Percentiles rank a stretch among this genome's conserved stretches.
Conservation (phyloP, 257 asterid genomes). For the Solanum megistacrolobum region DNA sequence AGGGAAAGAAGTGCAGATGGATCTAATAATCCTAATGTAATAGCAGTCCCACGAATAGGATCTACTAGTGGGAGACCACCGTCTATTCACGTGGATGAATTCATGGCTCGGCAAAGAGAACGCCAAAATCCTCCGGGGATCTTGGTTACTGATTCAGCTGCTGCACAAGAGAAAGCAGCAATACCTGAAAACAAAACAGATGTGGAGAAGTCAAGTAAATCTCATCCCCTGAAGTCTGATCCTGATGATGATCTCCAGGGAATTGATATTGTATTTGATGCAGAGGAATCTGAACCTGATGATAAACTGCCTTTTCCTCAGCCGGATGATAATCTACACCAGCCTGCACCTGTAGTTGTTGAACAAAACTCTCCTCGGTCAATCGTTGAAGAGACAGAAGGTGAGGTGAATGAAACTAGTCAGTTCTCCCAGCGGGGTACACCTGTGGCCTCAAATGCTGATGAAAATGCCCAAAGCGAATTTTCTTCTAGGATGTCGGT, state of each 20-base stretch:
- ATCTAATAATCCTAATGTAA: conserved; percentile 57
- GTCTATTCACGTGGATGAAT: conserved; percentile 88
- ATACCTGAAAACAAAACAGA: conserved; percentile 39
- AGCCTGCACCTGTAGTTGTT: conserved; percentile 39
- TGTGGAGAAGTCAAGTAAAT: conserved; percentile 47
- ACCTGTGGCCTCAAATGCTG: conserved; percentile 43
- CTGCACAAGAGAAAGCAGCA: conserved; percentile 36
- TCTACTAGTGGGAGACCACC: conserved; percentile 90
- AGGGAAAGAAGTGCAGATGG: conserved; percentile 88
- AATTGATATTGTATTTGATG: conserved; percentile 90
- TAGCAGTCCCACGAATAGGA: conserved; percentile 65
- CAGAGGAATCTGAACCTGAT: conserved; percentile 83
- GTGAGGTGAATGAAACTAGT: conserved; percentile 53
- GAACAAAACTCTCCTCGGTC: conserved; percentile 73
- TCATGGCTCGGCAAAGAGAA: conserved; percentile 94
- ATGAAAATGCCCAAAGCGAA: conserved; percentile 58
- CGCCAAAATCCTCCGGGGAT: conserved; percentile 54
- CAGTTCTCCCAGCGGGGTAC: conserved; percentile 50
- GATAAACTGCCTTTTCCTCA: conserved; percentile 87
- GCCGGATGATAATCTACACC: conserved; percentile 62
- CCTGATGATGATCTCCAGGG: conserved; percentile 97
- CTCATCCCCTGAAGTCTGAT: conserved; percentile 59
- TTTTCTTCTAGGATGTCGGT: conserved; percentile 73
- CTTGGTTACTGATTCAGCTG: conserved; percentile 32
- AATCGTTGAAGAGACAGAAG: conserved; percentile 78